A percentile compares a stretch with the other conserved stretches of the same genome.
Evolutionary conservation across 2,329 filamentous ascomycete genomes (phyloP).

Genomic region (Mycosphaerella arachidis): DNA sequence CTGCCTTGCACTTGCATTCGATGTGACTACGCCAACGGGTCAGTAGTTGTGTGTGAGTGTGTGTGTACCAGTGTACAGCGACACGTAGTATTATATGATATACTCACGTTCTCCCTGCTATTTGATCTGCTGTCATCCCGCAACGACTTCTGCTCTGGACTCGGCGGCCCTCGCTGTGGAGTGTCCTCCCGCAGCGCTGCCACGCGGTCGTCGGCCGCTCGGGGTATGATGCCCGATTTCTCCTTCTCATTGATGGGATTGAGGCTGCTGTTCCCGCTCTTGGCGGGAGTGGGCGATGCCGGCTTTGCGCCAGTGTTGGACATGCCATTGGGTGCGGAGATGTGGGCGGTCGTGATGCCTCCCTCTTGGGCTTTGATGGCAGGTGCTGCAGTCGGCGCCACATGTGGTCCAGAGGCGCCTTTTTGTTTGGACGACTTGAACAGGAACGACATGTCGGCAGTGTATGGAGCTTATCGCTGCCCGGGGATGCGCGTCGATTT

Average conservation of each 20-base stretch:
- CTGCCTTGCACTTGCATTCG: conserved; percentile 28
- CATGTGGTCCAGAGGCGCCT: conserved; percentile 20
- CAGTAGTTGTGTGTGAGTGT: not conserved
- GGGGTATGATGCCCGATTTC: conserved; percentile 6
- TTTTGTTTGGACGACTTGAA: conserved; percentile 45
- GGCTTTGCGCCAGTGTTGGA: conserved; percentile 24
- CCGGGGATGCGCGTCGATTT: not conserved
- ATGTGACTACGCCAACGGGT: conserved; percentile 15
- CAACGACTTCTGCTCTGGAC: conserved; percentile 25
- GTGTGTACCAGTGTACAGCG: not conserved
- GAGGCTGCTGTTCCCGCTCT: conserved; percentile 57
- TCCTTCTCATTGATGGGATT: conserved; percentile 24
- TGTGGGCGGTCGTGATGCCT: conserved; percentile 33
- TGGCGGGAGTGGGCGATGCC: conserved; percentile 56
- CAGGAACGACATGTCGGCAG: conserved; percentile 45
- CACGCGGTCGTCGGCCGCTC: conserved; percentile 17
- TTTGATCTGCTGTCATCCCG: conserved; percentile 21
- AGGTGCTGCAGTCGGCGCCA: conserved; percentile 43
- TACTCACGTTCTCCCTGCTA: conserved; percentile 25
- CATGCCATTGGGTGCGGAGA: conserved; percentile 46
- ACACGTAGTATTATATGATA: not conserved
- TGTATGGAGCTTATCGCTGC: not conserved
- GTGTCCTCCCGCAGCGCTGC: conserved; percentile 12
- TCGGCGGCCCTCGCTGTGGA: conserved; percentile 11
- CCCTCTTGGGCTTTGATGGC: conserved; percentile 55